Evolutionary conservation across 202 grass and related monocot species (phyloP), one percentile per base, ranked within the genome.

Genomic region (Zizania palustris): DNA sequence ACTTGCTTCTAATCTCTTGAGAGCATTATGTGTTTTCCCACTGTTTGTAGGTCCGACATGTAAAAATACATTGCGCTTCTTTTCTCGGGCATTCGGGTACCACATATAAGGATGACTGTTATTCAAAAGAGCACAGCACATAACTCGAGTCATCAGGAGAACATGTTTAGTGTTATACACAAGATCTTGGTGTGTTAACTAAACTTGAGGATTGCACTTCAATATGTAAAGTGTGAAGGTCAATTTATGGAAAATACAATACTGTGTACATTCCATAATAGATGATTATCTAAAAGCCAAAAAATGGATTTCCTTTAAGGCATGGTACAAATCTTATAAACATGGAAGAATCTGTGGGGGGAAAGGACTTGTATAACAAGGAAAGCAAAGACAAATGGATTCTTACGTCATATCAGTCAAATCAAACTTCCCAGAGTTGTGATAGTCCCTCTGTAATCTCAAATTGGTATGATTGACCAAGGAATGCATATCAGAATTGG

Each of bases 331-430:
- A 76, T 38, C 53, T 44, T 45, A 74, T 59, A 80, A 34, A 12
- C 9, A 21, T 40, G 36, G 35, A 73, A 60, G 43, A 67, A 50
- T 72, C 51, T 68, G 19, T 20, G 41, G 21, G 46, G 12, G 79
- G 79, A n/a, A 51, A 16, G 1, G n/a, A 73, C 51, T 73, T 59
- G 10, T 75, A 35, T 28, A 70, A 48, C 40, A 61, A 50, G 64
- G 18, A 71, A 85, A 13, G 34, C 2, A 6, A 10, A 72, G 53
- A 14, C 0, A 58, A 49, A 74, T 38, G 70, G 43, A 75, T 74
- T 90, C 95, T 98, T 88, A 98, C 95, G 95, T 98, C 83, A 98
- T 71, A 88, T 98, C 91, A 67, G 91, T 94, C 77, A 98, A 92
- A 72, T 98, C 95, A 68, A 92, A 80, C 69, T 86, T 97, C 62